Percentiles rank a stretch among this genome's conserved stretches.
phyloP scores from a whole-genome alignment of 495 filamentous ascomycete genomes.

The Poronia punctata region DNA sequence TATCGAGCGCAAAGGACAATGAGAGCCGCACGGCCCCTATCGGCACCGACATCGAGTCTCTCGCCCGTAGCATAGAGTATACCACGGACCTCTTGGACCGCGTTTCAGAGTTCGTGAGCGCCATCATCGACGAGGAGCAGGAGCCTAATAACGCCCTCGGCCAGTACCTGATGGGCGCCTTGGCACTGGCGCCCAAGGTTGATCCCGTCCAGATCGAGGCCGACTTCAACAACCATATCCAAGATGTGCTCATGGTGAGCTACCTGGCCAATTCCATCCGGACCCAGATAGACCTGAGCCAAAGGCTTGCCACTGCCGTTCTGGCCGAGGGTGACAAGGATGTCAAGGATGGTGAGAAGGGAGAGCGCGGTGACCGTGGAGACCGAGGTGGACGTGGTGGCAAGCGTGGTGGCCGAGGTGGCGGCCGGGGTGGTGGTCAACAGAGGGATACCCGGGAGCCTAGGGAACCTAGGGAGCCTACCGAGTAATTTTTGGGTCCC shows the following conservation, averaged over 20 bases:
- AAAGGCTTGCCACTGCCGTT: constrained; percentile 80
- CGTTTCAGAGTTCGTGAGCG: constrained; percentile 80
- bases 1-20: constrained; percentile 70
- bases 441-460: constrained; percentile 35
- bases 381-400: constrained; percentile 29
- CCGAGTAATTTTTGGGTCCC: constrained; percentile 4
- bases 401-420: constrained; percentile 31
- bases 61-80: constrained; percentile 77
- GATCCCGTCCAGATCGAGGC: constrained; percentile 80
- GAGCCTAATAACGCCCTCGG: constrained; percentile 77
- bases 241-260: constrained; percentile 93
- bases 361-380: constrained; percentile 32
- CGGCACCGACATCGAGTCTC: constrained; percentile 77
- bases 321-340: constrained; percentile 55
- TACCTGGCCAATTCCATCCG: constrained; percentile 98
- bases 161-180: constrained; percentile 86
- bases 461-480: constrained; percentile 17
- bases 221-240: constrained; percentile 99
- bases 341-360: constrained; percentile 39
- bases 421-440: constrained; percentile 33
- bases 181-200: constrained; percentile 90
- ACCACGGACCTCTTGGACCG: constrained; percentile 82
- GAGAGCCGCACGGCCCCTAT: constrained; percentile 66
- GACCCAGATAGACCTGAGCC: constrained; percentile 96
- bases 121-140: constrained; percentile 59